phyloP scores from a whole-genome alignment of 1,284 basidiomycete species.

The Cerioporus squamosus region DNA sequence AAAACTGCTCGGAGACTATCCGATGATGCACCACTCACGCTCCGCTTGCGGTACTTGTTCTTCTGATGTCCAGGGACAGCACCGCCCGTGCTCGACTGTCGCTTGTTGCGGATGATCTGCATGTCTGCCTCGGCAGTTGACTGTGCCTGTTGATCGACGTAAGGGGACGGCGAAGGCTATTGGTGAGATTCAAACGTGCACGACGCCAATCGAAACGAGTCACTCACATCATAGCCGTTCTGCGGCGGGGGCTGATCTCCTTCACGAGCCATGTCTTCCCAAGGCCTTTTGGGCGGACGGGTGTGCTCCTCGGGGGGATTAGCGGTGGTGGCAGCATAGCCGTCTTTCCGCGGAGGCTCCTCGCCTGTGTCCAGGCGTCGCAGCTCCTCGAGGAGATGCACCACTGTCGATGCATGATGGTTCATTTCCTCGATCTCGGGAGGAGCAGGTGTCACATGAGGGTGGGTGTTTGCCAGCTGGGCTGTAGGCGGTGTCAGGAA shows the following conservation, averaged over 20 bases:
- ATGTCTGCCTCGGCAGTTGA: conserved; percentile 78
- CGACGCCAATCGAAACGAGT: background rate
- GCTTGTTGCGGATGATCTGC: conserved; percentile 78
- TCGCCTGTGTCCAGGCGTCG: conserved; percentile 41
- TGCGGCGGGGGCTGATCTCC: conserved; percentile 22
- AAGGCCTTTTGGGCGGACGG: conserved; percentile 73
- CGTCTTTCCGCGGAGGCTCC: conserved; percentile 36
- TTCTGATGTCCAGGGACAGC: conserved; percentile 52
- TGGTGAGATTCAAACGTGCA: conserved; percentile 16
- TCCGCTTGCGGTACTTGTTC: conserved; percentile 80
- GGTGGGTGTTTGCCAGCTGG: conserved; percentile 33
- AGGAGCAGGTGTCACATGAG: conserved; percentile 53
- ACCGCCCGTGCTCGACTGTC: conserved; percentile 58
- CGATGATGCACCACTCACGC: conserved; percentile 59
- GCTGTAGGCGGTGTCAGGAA: conserved; percentile 36
- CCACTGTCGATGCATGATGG: conserved; percentile 61
- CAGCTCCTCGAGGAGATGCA: conserved; percentile 67
- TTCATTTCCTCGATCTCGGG: conserved; percentile 71
- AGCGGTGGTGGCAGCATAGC: conserved; percentile 13
- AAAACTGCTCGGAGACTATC: conserved; percentile 35
- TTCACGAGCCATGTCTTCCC: conserved; percentile 69
- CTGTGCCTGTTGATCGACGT: conserved; percentile 37
- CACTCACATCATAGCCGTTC: conserved; percentile 33
- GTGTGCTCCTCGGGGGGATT: conserved; percentile 36
- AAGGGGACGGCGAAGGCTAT: conserved; percentile 18